Base-by-base conservation (phyloP, 345 rosid species). In the Adansonia digitata region DNA sequence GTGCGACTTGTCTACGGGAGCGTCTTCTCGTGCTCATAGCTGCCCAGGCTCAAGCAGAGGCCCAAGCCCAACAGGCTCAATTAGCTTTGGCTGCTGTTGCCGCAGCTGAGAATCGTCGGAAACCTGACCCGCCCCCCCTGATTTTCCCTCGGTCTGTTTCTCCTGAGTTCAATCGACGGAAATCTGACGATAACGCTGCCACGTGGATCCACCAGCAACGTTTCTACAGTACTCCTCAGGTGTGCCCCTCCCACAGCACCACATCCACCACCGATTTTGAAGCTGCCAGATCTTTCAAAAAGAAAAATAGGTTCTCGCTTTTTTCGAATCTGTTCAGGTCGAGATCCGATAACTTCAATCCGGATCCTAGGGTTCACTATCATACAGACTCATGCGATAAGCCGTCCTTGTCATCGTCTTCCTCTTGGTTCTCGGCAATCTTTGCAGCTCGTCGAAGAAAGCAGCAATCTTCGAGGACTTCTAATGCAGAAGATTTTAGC, bases 1-100 rank as follows among this genome's bases (percentile, higher is more conserved):
- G 98, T 78, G 88, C 98, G 73, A 79, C 99, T 45, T 95, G 98
- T 77, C 99, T 95, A 84, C 91, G 93, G 0, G 90, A 93, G 56
- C 91, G 96, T 26, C 93, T 95, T 27, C 14, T 79, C 10, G 74
- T 66, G 0, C 78, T 90, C 70, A 78, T 92, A 64, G 89, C 79
- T 53, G 89, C 90, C 7, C 90, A 85, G 76, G 76, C 84, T 39
- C 85, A 79, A 20, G 78, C 80, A 27, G 78, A 79, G 39, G 74
- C 72, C n/a, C 83, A 80, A 5, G 56, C 78, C 20, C 78, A 81
- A 6, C 77, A 62, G 59, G 56, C 70, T 2, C 75, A 60, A 4
- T 49, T 49, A 0, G 5, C 61, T n/a, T n/a, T n/a, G 0, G 77
- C 55, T 7, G 35, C 53, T 5, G 73, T 84, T 61, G 48, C 77